A percentile compares a stretch with the other conserved stretches of the same genome.
Evolutionary conservation across 2,329 filamentous ascomycete species (phyloP).

Genomic region (Coniosporium tulheliwenetii): DNA sequence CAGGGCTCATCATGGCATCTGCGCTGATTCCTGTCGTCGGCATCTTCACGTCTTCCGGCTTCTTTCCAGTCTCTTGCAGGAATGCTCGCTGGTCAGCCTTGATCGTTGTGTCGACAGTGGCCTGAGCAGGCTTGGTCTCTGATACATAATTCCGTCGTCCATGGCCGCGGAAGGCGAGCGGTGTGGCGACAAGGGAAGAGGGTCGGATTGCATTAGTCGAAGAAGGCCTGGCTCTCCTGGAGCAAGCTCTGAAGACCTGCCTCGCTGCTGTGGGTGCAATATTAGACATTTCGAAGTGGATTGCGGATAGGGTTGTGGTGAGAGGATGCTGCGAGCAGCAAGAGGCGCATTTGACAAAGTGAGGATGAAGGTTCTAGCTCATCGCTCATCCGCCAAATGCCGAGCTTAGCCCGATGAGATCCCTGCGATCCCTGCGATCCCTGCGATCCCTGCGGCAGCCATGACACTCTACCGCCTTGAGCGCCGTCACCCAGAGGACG

Average conservation of each 20-base stretch:
- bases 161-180: conserved; percentile 15
- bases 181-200: conserved; percentile 2
- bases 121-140: conserved; percentile 62
- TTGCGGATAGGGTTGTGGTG: not conserved
- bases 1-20: conserved; percentile 63
- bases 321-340: too few species aligned
- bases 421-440: too few species aligned
- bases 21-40: conserved; percentile 41
- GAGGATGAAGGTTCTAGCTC: too few species aligned
- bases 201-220: conserved; percentile 21
- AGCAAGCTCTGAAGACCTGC: conserved; percentile 51
- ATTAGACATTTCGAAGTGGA: conserved; percentile 23
- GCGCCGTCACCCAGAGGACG: too few species aligned
- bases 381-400: too few species aligned
- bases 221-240: conserved; percentile 28
- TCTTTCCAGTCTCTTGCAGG: conserved; percentile 38
- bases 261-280: conserved; percentile 52
- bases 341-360: too few species aligned
- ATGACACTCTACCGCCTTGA: too few species aligned
- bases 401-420: too few species aligned
- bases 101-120: conserved; percentile 71
- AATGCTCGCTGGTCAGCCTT: conserved; percentile 77
- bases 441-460: too few species aligned
- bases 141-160: conserved; percentile 61
- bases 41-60: conserved; percentile 40